Evolutionary conservation across 768 basidiomycete genomes (phyloP).

Genomic region (Zangia roseola): DNA sequence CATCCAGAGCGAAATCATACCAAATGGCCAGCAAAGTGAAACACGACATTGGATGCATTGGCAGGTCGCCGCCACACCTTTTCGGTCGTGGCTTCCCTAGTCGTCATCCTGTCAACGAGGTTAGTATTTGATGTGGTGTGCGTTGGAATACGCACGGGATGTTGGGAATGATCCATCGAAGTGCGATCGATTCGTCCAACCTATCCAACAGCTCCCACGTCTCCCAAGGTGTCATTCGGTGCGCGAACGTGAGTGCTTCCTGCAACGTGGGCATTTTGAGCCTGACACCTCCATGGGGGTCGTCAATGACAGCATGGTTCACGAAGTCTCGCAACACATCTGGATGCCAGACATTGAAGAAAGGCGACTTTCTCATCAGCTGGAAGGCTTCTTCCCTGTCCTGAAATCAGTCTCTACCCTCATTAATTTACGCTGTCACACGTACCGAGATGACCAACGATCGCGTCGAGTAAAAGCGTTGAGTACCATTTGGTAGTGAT

Average conservation of each 20-base stretch:
- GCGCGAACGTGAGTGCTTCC: slow-evolving; percentile 63
- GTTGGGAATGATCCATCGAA: slow-evolving; percentile 31
- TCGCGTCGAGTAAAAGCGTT: slow-evolving; percentile 60
- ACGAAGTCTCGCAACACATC: slow-evolving; percentile 59
- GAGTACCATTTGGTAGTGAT: slow-evolving; percentile 14
- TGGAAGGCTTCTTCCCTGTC: slow-evolving; percentile 58
- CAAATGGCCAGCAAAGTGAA: slow-evolving; percentile 28
- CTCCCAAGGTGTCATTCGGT: slow-evolving; percentile 29
- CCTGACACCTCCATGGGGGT: slow-evolving; percentile 38
- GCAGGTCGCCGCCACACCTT: slow-evolving; percentile 32
- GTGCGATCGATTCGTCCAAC: slow-evolving; percentile 26
- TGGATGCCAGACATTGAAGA: slow-evolving; percentile 73
- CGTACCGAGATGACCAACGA: slow-evolving; percentile 62
- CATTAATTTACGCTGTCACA: not conserved
- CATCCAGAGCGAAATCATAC: slow-evolving; percentile 16
- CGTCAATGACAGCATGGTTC: slow-evolving; percentile 48
- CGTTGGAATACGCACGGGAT: slow-evolving; percentile 10
- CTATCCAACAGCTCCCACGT: slow-evolving; percentile 27
- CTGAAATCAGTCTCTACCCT: not conserved
- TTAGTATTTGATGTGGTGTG: not conserved
- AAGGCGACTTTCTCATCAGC: slow-evolving; percentile 50
- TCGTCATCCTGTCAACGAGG: slow-evolving; percentile 10
- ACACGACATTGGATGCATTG: slow-evolving; percentile 29
- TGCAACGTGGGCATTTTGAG: slow-evolving; percentile 68
- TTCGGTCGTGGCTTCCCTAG: slow-evolving; percentile 9